These are phyloP conservation scores for Gossypium turneri DNA, from an alignment of 345 rosid genomes.

Conservation along the genomic window DNA sequence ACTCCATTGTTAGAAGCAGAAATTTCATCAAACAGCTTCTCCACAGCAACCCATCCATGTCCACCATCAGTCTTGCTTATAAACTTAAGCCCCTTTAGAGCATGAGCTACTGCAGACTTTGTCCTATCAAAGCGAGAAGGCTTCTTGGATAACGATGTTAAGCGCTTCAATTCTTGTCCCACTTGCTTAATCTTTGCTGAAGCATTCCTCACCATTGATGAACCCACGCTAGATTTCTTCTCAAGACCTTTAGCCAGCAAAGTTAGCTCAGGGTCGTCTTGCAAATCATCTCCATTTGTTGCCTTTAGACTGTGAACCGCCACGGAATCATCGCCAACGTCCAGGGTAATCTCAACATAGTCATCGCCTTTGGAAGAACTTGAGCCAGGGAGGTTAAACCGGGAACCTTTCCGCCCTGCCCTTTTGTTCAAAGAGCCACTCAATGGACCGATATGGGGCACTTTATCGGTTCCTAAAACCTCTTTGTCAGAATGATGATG, in stretches of 20 bases:
- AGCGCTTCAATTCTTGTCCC: conserved; percentile 57
- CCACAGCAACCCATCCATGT: conserved; percentile 66
- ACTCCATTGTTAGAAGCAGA: conserved; percentile 48
- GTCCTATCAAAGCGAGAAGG: conserved; percentile 58
- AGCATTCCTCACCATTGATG: conserved; percentile 42
- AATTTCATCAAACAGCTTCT: conserved; percentile 54
- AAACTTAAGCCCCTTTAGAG: conserved; percentile 72
- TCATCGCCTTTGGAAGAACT: conserved; percentile 26
- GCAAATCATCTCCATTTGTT: conserved; percentile 25
- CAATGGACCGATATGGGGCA: conserved; percentile 37
- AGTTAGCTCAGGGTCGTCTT: conserved; percentile 39
- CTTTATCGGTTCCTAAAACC: conserved; percentile 22
- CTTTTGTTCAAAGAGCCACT: conserved; percentile 54
- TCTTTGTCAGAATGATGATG: conserved; percentile 39
- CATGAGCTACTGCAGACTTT: conserved; percentile 57
- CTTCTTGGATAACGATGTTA: conserved; percentile 48
- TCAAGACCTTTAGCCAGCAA: conserved; percentile 45
- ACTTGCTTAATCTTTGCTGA: conserved; percentile 51
- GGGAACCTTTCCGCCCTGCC: conserved; percentile 33
- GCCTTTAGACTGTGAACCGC: conserved; percentile 27
- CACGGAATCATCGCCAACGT: conserved; percentile 16
- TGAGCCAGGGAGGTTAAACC: conserved; percentile 29
- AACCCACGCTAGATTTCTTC: conserved; percentile 38
- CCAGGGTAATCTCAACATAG: conserved; percentile 33
- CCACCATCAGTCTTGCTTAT: conserved; percentile 66